Evolutionary conservation across 345 rosid species (phyloP).

Genomic region (Viola odorata): DNA sequence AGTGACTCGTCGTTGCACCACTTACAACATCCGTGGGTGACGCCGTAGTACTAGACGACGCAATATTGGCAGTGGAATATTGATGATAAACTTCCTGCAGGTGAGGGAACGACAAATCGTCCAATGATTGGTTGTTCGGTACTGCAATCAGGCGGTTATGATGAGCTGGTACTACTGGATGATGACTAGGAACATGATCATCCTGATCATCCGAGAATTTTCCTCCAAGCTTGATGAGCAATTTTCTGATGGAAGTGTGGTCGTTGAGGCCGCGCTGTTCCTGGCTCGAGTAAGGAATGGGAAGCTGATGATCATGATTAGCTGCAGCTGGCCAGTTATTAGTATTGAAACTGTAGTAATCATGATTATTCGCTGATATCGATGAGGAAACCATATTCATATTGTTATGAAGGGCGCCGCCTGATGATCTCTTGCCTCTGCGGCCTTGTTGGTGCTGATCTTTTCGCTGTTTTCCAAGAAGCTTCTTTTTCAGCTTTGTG

Average conservation of each 20-base stretch:
- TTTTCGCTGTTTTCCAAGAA: conserved; percentile 28
- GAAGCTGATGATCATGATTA: conserved; percentile 38
- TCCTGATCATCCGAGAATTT: conserved; percentile 30
- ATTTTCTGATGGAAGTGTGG: conserved; percentile 43
- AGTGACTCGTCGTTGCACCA: conserved; percentile 24
- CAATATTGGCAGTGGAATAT: no score
- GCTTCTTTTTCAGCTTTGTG: conserved; percentile 29
- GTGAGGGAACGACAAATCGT: no score
- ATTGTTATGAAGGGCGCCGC: no score
- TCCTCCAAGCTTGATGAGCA: conserved; percentile 61
- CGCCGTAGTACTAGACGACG: no score
- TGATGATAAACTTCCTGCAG: no score
- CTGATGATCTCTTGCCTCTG: conserved; percentile 6
- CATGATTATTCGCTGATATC: no score
- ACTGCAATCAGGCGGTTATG: no score
- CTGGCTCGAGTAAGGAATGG: conserved; percentile 28
- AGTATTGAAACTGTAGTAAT: background rate
- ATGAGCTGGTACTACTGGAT: no score
- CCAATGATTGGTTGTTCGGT: no score
- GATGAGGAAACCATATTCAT: no score
- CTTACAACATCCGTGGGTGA: conserved; percentile 1
- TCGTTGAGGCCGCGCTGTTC: conserved; percentile 29
- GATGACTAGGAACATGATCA: background rate
- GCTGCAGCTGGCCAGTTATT: conserved; percentile 13
- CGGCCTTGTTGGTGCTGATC: conserved; percentile 18